phyloP scores from a whole-genome alignment of 495 filamentous ascomycete species.

The Penicillium cataractarum region DNA sequence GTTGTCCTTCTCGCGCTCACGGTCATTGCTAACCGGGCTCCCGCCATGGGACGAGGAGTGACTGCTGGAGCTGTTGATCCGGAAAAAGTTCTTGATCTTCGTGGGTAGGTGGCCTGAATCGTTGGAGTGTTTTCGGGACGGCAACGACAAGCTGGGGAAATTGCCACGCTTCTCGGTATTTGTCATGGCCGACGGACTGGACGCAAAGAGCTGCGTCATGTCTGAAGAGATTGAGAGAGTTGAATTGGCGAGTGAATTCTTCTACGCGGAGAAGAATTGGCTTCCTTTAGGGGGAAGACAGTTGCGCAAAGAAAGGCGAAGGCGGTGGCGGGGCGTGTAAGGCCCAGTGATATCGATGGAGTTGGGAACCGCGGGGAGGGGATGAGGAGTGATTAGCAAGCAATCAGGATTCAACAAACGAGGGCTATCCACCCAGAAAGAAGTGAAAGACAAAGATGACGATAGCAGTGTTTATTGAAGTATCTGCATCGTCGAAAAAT shows the following conservation, averaged over 20 bases:
- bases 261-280: constrained; percentile 7
- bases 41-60: constrained; percentile 49
- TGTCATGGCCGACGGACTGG: constrained; percentile 44
- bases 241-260: constrained; percentile 5
- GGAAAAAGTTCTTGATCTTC: constrained; percentile 96
- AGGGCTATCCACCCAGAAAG: constrained; percentile 33
- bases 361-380: constrained; percentile 21
- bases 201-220: constrained; percentile 54
- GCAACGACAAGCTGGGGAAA: constrained; percentile 48
- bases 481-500: constrained; percentile 23
- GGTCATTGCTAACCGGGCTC: constrained; percentile 43
- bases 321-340: constrained; percentile 10
- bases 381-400: constrained; percentile 13
- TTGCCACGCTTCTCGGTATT: constrained; percentile 52
- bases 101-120: constrained; percentile 72
- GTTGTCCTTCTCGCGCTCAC: constrained; percentile 43
- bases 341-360: constrained; percentile 21
- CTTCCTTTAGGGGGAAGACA: neutral
- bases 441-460: constrained; percentile 16
- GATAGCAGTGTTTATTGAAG: constrained; percentile 24
- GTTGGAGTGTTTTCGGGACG: constrained; percentile 55
- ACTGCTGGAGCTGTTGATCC: constrained; percentile 76
- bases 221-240: constrained; percentile 9
- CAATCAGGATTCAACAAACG: constrained; percentile 12
- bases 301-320: constrained; percentile 19